Percentiles rank a stretch among this genome's conserved stretches.
Evolutionary conservation across 805 yeast species (phyloP).

Genomic region (Pichia insulana): DNA sequence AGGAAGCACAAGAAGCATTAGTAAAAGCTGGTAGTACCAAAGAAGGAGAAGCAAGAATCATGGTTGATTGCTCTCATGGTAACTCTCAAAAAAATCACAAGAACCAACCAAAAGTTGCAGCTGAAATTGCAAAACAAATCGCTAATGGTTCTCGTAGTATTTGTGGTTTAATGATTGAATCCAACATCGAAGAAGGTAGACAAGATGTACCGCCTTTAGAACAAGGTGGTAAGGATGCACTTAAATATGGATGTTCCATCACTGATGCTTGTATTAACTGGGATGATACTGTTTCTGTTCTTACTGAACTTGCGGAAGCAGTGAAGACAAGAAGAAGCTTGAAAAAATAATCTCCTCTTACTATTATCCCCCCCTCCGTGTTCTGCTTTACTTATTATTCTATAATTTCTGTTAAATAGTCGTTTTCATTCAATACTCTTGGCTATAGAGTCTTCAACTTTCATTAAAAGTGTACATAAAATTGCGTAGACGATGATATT

Average conservation of each 20-base stretch:
- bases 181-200: slow-evolving; percentile 85
- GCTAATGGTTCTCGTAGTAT: slow-evolving; percentile 63
- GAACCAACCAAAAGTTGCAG: slow-evolving; percentile 88
- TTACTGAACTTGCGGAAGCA: slow-evolving; percentile 66
- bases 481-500: no score
- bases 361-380: no score
- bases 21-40: slow-evolving; percentile 32
- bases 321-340: slow-evolving; percentile 63
- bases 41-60: slow-evolving; percentile 52
- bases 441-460: no score
- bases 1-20: slow-evolving; percentile 54
- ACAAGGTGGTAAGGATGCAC: slow-evolving; percentile 60
- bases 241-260: slow-evolving; percentile 88
- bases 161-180: slow-evolving; percentile 96
- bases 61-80: slow-evolving; percentile 98
- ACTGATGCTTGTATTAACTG: slow-evolving; percentile 97
- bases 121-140: slow-evolving; percentile 69
- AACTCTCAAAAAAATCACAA: slow-evolving; percentile 84
- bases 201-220: slow-evolving; percentile 68
- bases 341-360: slow-evolving; percentile 1
- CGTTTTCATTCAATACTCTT: neutral
- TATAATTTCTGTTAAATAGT: neutral
- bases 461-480: no score
- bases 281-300: slow-evolving; percentile 71
- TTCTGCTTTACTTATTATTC: neutral